Conservation (phyloP, 306 rosid genomes). For the Begonia peltatifolia region DNA sequence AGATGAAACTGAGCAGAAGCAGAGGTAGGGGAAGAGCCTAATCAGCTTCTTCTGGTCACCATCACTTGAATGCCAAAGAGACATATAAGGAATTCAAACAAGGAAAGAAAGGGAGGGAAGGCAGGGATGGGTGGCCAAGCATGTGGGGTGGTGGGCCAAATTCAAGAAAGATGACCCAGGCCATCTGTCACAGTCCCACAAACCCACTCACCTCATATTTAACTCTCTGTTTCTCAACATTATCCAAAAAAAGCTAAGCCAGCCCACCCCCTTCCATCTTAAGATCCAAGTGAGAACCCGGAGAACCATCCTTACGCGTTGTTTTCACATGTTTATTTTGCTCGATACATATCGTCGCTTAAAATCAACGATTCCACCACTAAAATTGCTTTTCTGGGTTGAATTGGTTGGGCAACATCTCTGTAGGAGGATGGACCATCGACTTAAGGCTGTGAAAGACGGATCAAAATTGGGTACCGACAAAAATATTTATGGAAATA, state of each 20-base stretch:
- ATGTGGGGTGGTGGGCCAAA: conserved; percentile 66
- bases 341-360: no score
- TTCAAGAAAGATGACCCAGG: conserved; percentile 34
- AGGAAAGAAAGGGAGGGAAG: conserved; percentile 1
- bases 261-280: no score
- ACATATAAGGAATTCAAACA: conserved; percentile 23
- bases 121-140: conserved; percentile 26
- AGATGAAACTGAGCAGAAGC: not conserved
- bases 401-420: no score
- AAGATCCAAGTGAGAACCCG: no score
- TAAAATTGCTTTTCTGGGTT: no score
- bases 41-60: not conserved
- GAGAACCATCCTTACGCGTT: no score
- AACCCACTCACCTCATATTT: conserved; percentile 23
- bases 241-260: conserved; percentile 17
- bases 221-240: conserved; percentile 30
- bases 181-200: conserved; percentile 33
- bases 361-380: no score
- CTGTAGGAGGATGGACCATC: no score
- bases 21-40: not conserved
- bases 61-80: conserved; percentile 5
- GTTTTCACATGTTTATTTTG: no score
- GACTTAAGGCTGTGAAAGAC: no score
- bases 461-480: no score
- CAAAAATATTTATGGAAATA: not conserved